Base-by-base conservation (phyloP, 805 yeast species). In the Yarrowia sp. region DNA sequence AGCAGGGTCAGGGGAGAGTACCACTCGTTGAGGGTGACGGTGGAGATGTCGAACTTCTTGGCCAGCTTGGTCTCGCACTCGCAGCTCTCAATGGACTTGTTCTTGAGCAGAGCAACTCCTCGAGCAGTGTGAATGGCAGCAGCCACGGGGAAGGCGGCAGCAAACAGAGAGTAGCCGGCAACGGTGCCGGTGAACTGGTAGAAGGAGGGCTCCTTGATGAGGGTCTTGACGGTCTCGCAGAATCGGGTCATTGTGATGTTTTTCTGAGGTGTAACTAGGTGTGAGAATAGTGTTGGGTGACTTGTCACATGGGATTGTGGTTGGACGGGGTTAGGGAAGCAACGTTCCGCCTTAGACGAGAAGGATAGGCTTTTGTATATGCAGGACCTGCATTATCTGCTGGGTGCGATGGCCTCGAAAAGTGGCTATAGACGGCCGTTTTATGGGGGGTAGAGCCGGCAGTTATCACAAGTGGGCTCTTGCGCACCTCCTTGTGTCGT, bases 51-150 rank as follows among this genome's bases (percentile, higher is more conserved):
- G 16, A 51, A 18, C 42, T 51, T 51, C 58, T 51, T 51, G 41
- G 58, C 58, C 41, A 51, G 42, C 58, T 51, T 35, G 42, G n/a
- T 32, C 58, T 51, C 58, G 24, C 58, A 51, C 27, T 51, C 58
- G 32, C 42, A 35, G 32, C 24, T 35, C 32, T 35, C 42, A 6
- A 51, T 42, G 24, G 58, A 2, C 58, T 51, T 35, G 42, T 51
- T 35, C n/a, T 51, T 51, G 33, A 51, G 42, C 24, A 51, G 58
- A 14, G 58, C 58, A 9, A 51, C 58, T 13, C 58, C 58, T 51
- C 58, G 58, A 33, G 58, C 58, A 33, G 58, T 51, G 58, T 51
- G 58, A 21, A 51, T 51, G 31, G 58, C 58, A 16, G 58, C 58
- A 3, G 22, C 58, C 8, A 51, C 32, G 32, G 58, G 58, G 58